Conservation (phyloP, 345 rosid genomes). For the Populus nigra region DNA sequence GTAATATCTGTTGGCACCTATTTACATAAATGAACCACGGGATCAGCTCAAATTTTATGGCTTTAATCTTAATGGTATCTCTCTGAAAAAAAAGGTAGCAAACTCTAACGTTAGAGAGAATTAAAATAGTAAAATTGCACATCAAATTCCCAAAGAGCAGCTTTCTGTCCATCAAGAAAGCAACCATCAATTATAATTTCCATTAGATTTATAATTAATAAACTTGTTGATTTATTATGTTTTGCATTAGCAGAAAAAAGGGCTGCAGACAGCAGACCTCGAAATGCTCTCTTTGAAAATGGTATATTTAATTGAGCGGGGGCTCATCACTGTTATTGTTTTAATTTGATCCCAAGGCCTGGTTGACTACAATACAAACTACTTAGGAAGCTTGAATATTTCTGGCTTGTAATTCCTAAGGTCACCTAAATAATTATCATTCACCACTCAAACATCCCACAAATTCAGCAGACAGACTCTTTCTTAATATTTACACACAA, state of each 20-base stretch:
- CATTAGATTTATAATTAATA: not conserved
- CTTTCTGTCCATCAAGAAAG: not conserved
- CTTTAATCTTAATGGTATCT: not conserved
- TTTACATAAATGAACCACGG: conserved; percentile 9
- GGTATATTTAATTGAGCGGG: not conserved
- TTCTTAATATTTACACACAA: not conserved
- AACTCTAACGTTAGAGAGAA: not conserved
- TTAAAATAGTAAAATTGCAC: not conserved
- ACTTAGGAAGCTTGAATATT: not conserved
- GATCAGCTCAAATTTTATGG: conserved; percentile 7
- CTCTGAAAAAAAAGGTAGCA: not conserved
- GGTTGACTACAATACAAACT: not conserved
- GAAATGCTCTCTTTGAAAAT: not conserved
- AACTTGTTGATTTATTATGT: not conserved
- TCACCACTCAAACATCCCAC: not conserved
- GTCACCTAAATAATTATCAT: not conserved
- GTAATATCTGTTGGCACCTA: conserved; percentile 92
- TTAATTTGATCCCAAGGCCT: not conserved
- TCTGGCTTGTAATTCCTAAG: not conserved
- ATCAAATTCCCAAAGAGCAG: not conserved
- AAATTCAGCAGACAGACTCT: not conserved
- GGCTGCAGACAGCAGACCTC: not conserved
- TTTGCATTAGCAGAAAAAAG: not conserved
- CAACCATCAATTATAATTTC: not conserved
- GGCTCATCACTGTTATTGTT: not conserved